Conservation (phyloP, 2,329 filamentous ascomycete genomes). For the Neoscytalidium dimidiatum region DNA sequence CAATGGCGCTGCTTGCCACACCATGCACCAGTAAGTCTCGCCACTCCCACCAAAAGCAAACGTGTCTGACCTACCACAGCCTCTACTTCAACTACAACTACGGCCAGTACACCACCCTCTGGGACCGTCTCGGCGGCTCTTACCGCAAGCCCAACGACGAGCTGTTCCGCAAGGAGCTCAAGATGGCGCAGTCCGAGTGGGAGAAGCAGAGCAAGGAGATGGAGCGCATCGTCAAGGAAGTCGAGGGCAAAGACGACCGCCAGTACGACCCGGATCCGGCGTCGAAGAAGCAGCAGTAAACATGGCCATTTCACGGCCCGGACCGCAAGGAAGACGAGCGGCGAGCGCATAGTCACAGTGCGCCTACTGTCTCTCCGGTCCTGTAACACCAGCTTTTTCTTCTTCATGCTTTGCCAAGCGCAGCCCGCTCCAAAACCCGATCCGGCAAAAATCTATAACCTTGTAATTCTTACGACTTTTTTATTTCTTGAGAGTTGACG, state of each 20-base stretch:
- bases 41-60: constrained; percentile 48
- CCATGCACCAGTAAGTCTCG: constrained; percentile 71
- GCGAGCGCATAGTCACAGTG: constrained; percentile 15
- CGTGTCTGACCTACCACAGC: constrained; percentile 3
- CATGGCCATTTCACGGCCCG: not conserved
- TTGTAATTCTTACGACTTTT: constrained; percentile 11
- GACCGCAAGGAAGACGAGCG: not conserved
- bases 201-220: constrained; percentile 74
- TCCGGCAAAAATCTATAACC: not conserved
- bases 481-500: not conserved
- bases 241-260: constrained; percentile 60
- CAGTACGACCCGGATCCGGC: constrained; percentile 40
- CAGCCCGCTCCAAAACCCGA: not conserved
- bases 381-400: not conserved
- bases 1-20: constrained; percentile 94
- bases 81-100: constrained; percentile 81
- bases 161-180: constrained; percentile 80
- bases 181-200: constrained; percentile 83
- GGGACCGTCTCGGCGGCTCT: constrained; percentile 84
- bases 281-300: constrained; percentile 44
- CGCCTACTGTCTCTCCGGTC: not conserved
- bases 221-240: constrained; percentile 73
- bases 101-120: constrained; percentile 89
- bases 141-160: constrained; percentile 85
- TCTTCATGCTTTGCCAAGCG: not conserved